These are phyloP conservation scores for Alternaria ventricosa DNA, from an alignment of 2,329 filamentous ascomycete species.

Conservation along the genomic window DNA sequence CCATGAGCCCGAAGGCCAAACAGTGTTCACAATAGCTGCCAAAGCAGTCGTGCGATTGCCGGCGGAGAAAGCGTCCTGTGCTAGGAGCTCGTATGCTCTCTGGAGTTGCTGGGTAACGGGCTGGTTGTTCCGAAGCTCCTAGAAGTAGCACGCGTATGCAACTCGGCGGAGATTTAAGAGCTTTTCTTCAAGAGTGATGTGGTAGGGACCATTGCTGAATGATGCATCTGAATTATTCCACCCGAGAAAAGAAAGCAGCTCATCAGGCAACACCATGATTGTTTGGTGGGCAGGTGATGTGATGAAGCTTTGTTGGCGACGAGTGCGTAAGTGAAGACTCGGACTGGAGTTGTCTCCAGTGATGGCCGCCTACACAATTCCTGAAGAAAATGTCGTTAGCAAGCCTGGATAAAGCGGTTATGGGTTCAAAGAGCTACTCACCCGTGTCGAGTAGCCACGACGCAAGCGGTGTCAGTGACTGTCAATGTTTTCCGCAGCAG, in stretches of 20 bases:
- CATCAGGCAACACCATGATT: neutral
- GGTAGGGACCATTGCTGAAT: neutral
- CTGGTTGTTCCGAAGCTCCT: neutral
- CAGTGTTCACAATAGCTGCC: neutral
- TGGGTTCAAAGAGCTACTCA: neutral
- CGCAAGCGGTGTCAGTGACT: neutral
- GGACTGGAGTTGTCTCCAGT: neutral
- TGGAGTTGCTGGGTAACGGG: neutral
- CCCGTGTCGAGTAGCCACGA: neutral
- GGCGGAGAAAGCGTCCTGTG: neutral
- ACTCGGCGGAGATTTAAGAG: neutral
- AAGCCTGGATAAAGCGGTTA: neutral
- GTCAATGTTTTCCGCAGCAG: neutral
- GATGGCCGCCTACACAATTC: neutral
- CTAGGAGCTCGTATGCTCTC: neutral
- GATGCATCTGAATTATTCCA: neutral
- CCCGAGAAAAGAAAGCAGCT: neutral
- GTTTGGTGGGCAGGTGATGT: neutral
- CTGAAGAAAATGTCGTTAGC: neutral
- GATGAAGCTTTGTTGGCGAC: neutral
- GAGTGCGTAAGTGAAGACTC: neutral
- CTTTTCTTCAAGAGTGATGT: neutral
- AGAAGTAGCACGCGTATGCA: neutral
- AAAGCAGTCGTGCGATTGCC: neutral
- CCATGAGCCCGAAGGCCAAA: neutral